phyloP scores from a whole-genome alignment of 306 rosid species.

The Malus sieversii region DNA sequence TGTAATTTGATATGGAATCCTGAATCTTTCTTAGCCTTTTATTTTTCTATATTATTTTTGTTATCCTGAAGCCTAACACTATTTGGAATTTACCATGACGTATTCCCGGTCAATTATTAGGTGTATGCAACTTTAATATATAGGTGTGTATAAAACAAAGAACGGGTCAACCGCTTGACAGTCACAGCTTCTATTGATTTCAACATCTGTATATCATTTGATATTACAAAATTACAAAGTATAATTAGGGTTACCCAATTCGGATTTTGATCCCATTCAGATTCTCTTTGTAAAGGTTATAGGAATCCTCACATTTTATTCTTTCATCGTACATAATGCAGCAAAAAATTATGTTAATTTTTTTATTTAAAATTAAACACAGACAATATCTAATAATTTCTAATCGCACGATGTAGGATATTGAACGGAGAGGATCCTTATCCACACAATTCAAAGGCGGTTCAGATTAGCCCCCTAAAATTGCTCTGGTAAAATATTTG shows the following conservation, averaged over 20 bases:
- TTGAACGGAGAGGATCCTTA: too few relatives aligned
- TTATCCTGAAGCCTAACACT: constrained; percentile 3
- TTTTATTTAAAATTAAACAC: too few relatives aligned
- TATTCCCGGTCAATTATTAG: constrained; percentile 15
- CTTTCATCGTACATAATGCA: too few relatives aligned
- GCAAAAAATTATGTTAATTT: too few relatives aligned
- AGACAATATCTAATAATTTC: too few relatives aligned
- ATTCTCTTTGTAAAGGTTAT: too few relatives aligned
- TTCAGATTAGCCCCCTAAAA: not conserved
- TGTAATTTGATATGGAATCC: not conserved
- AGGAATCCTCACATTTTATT: too few relatives aligned
- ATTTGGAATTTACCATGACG: not conserved
- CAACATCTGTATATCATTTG: not conserved
- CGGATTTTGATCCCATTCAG: too few relatives aligned
- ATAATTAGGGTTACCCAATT: not conserved
- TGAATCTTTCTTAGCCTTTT: not conserved
- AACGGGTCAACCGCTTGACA: not conserved
- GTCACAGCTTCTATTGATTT: not conserved
- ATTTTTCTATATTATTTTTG: not conserved
- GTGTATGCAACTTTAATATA: not conserved
- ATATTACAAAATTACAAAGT: not conserved
- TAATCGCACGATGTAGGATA: too few relatives aligned
- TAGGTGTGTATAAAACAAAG: not conserved
- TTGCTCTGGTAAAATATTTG: not conserved
- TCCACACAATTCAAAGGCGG: not conserved